Percentiles rank a stretch among this genome's conserved stretches.
Conservation (phyloP, 1,284 basidiomycete genomes). For the Pterulicium gracile region DNA sequence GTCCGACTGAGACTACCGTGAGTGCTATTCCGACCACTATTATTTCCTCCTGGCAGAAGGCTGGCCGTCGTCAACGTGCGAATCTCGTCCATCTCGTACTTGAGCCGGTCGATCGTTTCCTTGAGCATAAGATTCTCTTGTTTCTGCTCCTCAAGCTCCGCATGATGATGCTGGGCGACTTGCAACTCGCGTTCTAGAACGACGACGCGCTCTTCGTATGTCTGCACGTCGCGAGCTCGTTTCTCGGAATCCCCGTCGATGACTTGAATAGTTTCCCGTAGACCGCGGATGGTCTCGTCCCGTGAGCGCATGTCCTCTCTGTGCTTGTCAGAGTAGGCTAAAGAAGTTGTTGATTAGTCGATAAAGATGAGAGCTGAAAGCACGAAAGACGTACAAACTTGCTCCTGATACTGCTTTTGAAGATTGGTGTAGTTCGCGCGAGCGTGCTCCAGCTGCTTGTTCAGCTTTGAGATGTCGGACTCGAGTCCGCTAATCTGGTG, state of each 20-base stretch:
- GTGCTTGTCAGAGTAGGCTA: slow-evolving; percentile 59
- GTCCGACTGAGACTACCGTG: slow-evolving; percentile 55
- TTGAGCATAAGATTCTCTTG: slow-evolving; percentile 84
- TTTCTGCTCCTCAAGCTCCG: slow-evolving; percentile 77
- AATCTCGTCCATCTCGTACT: slow-evolving; percentile 86
- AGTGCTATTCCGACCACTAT: slow-evolving; percentile 38
- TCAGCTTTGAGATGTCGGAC: slow-evolving; percentile 65
- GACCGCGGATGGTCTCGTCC: slow-evolving; percentile 59
- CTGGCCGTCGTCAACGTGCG: slow-evolving; percentile 34
- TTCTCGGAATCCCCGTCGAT: slow-evolving; percentile 56
- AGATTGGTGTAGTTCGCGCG: slow-evolving; percentile 60
- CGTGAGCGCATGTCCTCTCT: slow-evolving; percentile 50
- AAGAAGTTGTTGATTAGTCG: slow-evolving; percentile 7
- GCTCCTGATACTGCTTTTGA: slow-evolving; percentile 79
- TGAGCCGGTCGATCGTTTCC: slow-evolving; percentile 87
- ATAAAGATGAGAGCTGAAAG: neutral
- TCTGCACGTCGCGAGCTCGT: slow-evolving; percentile 50
- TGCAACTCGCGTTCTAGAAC: slow-evolving; percentile 58
- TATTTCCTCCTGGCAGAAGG: slow-evolving; percentile 22
- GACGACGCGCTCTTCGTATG: slow-evolving; percentile 56
- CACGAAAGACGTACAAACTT: slow-evolving; percentile 47
- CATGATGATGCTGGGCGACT: slow-evolving; percentile 58
- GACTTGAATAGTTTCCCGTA: slow-evolving; percentile 45
- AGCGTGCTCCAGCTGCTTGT: slow-evolving; percentile 59
- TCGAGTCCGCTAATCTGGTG: slow-evolving; percentile 63